Base-by-base conservation (phyloP, 179 eudicot species). In the Beta lomatogona region DNA sequence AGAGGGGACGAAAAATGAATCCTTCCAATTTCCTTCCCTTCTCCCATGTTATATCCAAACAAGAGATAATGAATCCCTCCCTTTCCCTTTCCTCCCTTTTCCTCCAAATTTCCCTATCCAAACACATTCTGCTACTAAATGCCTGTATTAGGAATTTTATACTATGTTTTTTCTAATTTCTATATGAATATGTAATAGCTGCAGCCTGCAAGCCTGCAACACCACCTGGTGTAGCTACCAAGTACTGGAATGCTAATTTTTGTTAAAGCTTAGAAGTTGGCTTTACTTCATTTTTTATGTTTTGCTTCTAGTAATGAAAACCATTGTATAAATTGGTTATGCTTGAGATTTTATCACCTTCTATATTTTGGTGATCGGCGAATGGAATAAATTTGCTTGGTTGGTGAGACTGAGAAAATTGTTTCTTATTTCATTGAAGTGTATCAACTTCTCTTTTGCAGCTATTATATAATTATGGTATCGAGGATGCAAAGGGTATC, bases 401-500 rank as follows among this genome's bases (percentile, higher is more conserved):
- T 63, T 63, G 31, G 22, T 4, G 15, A n/a, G 67, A 9, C 69
- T 65, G 41, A 65, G 22, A 52, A 14, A 65, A 65, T 6, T 31
- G 1, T 53, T 41, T 14, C 28, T 44, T 46, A 75, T 14, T 57
- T 52, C n/a, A 57, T 75, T 82, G 83, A 85, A 45, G 13, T 82
- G 28, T 58, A 69, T 79, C 72, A 25, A 36, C 9, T 13, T 63
- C 61, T 44, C 50, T 52, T 11, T 75, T 91, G 93, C 96, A 96
- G 99, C 99, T 94, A 82, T 82, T 96, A 69, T 92, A 82, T 85
- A 84, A 86, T 86, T 75, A 88, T 83, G 91, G 87, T 78, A 90
- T 90, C 60, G 50, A 87, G 81, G 93, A 89, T 87, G 71, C 68
- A 55, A 91, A 91, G 54, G 97, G 90, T 86, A 64, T 82, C 85